Base-by-base conservation (phyloP, 495 filamentous ascomycete genomes). In the Immersiella caudata region DNA sequence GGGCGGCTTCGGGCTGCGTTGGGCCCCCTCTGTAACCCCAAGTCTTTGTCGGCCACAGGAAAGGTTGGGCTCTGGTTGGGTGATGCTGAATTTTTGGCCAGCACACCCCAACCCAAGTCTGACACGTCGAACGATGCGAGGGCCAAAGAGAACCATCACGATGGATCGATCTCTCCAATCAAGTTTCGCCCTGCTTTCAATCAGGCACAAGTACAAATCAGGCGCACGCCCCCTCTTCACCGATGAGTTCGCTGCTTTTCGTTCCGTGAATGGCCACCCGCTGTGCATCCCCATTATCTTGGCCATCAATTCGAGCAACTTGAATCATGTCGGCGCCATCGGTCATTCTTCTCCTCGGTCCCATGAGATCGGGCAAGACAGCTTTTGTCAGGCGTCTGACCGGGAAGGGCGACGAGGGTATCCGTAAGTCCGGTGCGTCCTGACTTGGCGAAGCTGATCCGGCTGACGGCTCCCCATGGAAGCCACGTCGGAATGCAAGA, bases 331-430 rank as follows among this genome's bases (percentile, higher is more conserved):
- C 22, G 8, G 26, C 4, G 24, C 2, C 2, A 26, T 59, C 33
- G 29, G 56, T 59, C 24, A n/a, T 59, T 33, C 56, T 59, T 29
- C 56, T 59, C 56, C 21, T 59, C 56, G 56, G 56, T 33, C 11
- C 56, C 18, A n/a, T 26, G 56, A 29, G 25, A 33, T 59, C 22
- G 29, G 56, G 56, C 9, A 59, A 59, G 18, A 59, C 56, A 7
- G 3, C 56, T 4, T 59, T 59, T 59, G 21, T 59, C 22, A 59
- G 33, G 33, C 14, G 6, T 33, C 24, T 59, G 12, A 12, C 2
- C 2, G 25, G 18, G 6, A 16, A 8, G 5, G 25, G 16, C 56
- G 56, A 12, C 16, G 56, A 2, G 1, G 14, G n/a, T 59, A 22
- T 1, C 26, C 24, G 56, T 59, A 59, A 59, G 56, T 59, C 24